These are phyloP conservation scores for Vigna nakashimae DNA, from an alignment of 306 rosid genomes.

Conservation along the genomic window DNA sequence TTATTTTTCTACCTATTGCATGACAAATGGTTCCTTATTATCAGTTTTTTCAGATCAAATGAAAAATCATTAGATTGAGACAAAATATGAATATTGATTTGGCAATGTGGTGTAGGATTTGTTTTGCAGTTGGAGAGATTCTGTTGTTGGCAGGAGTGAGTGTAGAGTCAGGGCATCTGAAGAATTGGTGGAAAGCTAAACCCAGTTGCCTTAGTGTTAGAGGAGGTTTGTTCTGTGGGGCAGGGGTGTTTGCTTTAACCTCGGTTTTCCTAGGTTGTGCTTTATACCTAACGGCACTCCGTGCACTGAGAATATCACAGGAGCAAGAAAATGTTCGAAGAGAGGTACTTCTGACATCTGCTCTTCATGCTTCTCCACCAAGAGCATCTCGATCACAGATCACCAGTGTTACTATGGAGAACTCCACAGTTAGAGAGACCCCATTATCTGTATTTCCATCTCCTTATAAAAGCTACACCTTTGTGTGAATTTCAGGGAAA, in stretches of 20 bases:
- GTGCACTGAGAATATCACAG: constrained; percentile 53
- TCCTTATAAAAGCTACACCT: constrained; percentile 48
- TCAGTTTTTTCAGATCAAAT: background rate
- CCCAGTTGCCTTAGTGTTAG: constrained; percentile 53
- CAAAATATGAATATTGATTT: too few relatives aligned
- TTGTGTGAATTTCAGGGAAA: constrained; percentile 31
- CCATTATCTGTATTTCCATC: constrained; percentile 32
- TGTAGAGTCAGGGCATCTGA: constrained; percentile 73
- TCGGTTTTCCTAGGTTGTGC: constrained; percentile 68
- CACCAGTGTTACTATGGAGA: constrained; percentile 51
- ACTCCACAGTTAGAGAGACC: constrained; percentile 50
- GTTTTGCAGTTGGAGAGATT: constrained; percentile 72
- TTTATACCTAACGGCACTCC: constrained; percentile 61
- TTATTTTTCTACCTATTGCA: background rate
- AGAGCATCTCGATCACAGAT: constrained; percentile 39
- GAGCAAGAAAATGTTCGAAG: constrained; percentile 51
- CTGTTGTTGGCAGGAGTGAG: constrained; percentile 62
- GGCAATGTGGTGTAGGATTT: constrained; percentile 51
- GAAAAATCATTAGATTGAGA: background rate
- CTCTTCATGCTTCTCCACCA: constrained; percentile 35
- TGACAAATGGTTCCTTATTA: background rate
- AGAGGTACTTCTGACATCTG: constrained; percentile 44
- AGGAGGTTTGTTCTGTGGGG: constrained; percentile 69
- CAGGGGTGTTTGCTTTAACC: constrained; percentile 67
- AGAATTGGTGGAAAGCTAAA: constrained; percentile 65